phyloP scores from a whole-genome alignment of 2,329 filamentous ascomycete species.

The Arthrobotrys conoides region DNA sequence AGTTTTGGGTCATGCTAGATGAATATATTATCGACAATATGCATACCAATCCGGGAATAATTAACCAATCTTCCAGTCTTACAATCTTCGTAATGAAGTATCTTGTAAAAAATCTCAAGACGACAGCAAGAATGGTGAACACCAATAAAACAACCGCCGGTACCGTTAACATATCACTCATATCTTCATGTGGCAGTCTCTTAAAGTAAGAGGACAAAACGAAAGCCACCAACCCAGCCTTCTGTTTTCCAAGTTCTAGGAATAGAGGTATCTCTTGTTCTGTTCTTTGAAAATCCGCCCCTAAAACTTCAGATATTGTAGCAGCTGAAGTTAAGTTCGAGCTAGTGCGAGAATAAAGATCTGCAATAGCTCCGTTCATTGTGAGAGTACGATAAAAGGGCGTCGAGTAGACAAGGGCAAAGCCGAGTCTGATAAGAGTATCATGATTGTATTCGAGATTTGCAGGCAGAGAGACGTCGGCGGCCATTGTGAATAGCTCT shows the following conservation, averaged over 20 bases:
- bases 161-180: conserved; percentile 25
- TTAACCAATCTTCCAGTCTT: conserved; percentile 53
- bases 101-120: conserved; percentile 50
- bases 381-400: conserved; percentile 34
- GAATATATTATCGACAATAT: too few species aligned
- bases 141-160: conserved; percentile 36
- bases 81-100: conserved; percentile 49
- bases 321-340: conserved; percentile 4
- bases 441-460: conserved; percentile 29
- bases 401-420: conserved; percentile 41
- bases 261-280: conserved; percentile 42
- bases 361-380: conserved; percentile 3
- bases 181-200: conserved; percentile 34
- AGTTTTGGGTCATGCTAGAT: background rate
- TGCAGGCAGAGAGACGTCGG: conserved; percentile 42
- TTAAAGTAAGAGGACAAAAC: conserved; percentile 29
- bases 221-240: conserved; percentile 17
- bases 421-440: conserved; percentile 37
- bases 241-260: conserved; percentile 26
- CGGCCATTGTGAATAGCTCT: conserved; percentile 30
- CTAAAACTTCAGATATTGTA: conserved; percentile 41
- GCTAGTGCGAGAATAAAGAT: conserved; percentile 34
- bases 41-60: conserved; percentile 45
- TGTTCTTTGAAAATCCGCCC: conserved; percentile 37
- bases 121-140: conserved; percentile 21